phyloP scores from a whole-genome alignment of 495 filamentous ascomycete species.

The Glonium stellatum region DNA sequence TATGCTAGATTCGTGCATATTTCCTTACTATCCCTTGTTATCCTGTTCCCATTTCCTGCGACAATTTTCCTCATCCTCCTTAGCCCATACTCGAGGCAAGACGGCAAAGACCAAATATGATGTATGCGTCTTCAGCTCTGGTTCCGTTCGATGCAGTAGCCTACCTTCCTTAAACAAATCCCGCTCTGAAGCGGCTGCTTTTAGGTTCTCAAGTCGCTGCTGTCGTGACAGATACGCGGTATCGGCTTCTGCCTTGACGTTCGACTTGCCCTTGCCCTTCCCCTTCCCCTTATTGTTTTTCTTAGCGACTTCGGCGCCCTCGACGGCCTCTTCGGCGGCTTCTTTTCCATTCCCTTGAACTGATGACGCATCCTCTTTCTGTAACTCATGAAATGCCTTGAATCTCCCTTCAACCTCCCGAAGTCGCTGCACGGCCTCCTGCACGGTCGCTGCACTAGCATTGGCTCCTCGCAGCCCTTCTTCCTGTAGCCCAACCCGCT shows the following conservation, averaged over 20 bases:
- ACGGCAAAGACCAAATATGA: constrained; percentile 92
- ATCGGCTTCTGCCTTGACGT: constrained; percentile 18
- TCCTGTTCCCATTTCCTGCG: constrained; percentile 44
- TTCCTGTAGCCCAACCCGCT: constrained; percentile 61
- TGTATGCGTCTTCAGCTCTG: constrained; percentile 90
- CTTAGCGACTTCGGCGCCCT: constrained; percentile 5
- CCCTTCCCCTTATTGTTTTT: constrained; percentile 7
- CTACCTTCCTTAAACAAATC: constrained; percentile 57
- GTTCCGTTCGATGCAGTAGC: constrained; percentile 69
- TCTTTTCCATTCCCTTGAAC: constrained; percentile 7
- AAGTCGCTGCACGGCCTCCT: constrained; percentile 67
- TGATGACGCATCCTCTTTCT: constrained; percentile 32
- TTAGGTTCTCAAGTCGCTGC: constrained; percentile 29
- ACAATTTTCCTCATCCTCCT: constrained; percentile 70
- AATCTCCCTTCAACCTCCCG: constrained; percentile 63
- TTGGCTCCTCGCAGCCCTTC: constrained; percentile 53
- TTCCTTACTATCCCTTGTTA: background rate
- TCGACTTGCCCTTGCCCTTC: constrained; percentile 9
- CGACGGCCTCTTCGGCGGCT: constrained; percentile 20
- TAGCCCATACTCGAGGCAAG: constrained; percentile 75
- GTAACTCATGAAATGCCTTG: constrained; percentile 47
- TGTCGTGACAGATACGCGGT: constrained; percentile 16
- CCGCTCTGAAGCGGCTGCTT: constrained; percentile 31
- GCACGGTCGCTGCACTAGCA: constrained; percentile 57
- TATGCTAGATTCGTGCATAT: too few relatives aligned